These are phyloP conservation scores for Butyriboletus appendiculatus DNA, from an alignment of 1,284 basidiomycete genomes.

Conservation along the genomic window DNA sequence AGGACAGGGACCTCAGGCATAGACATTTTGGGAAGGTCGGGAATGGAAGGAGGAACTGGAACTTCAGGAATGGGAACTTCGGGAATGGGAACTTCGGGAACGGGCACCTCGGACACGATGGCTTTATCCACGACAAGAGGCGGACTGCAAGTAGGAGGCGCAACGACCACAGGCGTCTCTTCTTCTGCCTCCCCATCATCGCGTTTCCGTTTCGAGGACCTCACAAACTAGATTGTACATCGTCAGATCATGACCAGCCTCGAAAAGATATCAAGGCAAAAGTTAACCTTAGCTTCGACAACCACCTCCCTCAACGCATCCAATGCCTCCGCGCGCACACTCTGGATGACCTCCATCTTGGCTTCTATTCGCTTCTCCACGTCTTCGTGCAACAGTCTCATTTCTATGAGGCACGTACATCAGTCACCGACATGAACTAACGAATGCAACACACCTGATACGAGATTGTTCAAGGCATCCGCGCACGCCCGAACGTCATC, in stretches of 20 bases:
- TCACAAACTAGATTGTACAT: constrained; percentile 13
- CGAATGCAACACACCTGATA: constrained; percentile 30
- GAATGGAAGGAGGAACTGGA: background rate
- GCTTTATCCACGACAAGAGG: background rate
- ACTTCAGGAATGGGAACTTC: background rate
- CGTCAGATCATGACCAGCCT: constrained; percentile 7
- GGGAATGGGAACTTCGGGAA: constrained; percentile 4
- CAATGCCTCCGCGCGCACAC: constrained; percentile 32
- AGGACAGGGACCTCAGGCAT: background rate
- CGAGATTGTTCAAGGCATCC: constrained; percentile 28
- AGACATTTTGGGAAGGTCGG: background rate
- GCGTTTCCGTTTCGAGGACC: constrained; percentile 31
- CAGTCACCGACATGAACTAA: constrained; percentile 6
- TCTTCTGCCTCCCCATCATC: constrained; percentile 15
- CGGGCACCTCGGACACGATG: constrained; percentile 1
- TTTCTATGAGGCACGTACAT: constrained; percentile 26
- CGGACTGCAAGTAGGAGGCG: background rate
- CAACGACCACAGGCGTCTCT: background rate
- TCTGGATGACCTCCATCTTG: constrained; percentile 32
- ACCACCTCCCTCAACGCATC: constrained; percentile 21
- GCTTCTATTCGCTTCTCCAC: constrained; percentile 34
- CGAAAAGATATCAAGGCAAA: background rate
- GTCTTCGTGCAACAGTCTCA: constrained; percentile 36
- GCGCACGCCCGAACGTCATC: constrained; percentile 32
- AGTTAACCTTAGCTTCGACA: constrained; percentile 25